Conservation (phyloP, 495 filamentous ascomycete species). For the Hypomontagnella monticulosa region DNA sequence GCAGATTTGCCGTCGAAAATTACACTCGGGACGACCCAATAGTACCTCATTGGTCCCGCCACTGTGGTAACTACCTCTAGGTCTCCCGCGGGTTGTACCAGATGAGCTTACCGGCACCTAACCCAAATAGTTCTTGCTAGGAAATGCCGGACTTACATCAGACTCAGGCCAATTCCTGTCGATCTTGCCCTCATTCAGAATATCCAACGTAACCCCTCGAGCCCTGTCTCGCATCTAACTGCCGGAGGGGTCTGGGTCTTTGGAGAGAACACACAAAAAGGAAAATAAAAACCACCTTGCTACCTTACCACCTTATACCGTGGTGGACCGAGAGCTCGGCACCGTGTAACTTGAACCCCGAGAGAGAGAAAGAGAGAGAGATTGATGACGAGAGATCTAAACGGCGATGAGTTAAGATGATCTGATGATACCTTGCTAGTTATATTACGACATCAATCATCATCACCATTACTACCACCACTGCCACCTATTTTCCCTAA, state of each 20-base stretch:
- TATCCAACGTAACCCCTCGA: slow-evolving; percentile 24
- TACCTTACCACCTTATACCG: background rate
- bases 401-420: slow-evolving; percentile 12
- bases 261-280: background rate
- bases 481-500: too few species aligned
- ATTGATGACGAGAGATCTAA: slow-evolving; percentile 42
- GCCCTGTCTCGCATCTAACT: slow-evolving; percentile 40
- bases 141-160: slow-evolving; percentile 40
- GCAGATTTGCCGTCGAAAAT: slow-evolving; percentile 5
- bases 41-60: slow-evolving; percentile 37
- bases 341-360: slow-evolving; percentile 39
- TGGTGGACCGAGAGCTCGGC: slow-evolving; percentile 14
- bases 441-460: slow-evolving; percentile 17
- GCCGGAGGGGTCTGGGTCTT: slow-evolving; percentile 15
- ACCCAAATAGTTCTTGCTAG: slow-evolving; percentile 17
- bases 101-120: slow-evolving; percentile 28
- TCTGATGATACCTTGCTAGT: background rate
- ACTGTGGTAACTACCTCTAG: slow-evolving; percentile 29
- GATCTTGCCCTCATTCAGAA: slow-evolving; percentile 30
- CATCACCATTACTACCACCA: background rate
- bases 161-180: slow-evolving; percentile 13
- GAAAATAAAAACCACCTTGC: background rate
- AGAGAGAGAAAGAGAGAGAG: too few species aligned
- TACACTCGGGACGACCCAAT: background rate
- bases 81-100: slow-evolving; percentile 30